Evolutionary conservation across 345 rosid genomes (phyloP), one percentile per base, ranked within the genome.

Genomic region (Pugionium dolabratum): DNA sequence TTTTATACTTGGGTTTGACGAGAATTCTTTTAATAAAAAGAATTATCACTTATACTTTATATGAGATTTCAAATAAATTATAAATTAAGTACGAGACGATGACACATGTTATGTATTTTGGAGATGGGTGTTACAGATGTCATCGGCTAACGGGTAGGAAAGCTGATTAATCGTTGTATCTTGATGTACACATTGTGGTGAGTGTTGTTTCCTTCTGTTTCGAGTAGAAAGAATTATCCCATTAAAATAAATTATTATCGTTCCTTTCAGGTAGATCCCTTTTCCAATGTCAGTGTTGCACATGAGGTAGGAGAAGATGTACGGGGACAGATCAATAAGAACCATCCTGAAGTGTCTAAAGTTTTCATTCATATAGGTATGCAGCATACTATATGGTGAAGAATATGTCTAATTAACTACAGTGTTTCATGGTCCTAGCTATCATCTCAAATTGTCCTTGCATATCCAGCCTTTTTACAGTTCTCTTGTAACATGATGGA

Each of bases 311-410:
- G 98, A 54, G 98, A 93, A 79, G 80, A 67, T 54, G 96, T 93
- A 63, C 88, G 96, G 27, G 77, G 62, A 66, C 82, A 81, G 62
- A 83, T 90, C 77, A 88, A 83, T 71, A 66, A 66, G 51, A 81
- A 76, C 53, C 90, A 88, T 75, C 88, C 87, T 33, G 82, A 78
- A 80, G 91, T 88, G 51, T 78, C 98, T 30, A 97, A 92, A 80
- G 91, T 84, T 74, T 93, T 87, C 76, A 88, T 93, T 71, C 98
- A 93, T 76, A 93, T 93, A 80, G 98, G 98, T 93, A 80, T 62
- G 50, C 55, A 28, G 47, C 59, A 34, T 70, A 28, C 41, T 30
- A 6, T 43, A 45, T 54, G 63, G 42, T 30, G 32, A 51, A 46
- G 53, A 62, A 62, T 43, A 18, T 55, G 32, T 62, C 29, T 41